Conservation (phyloP, 2,329 filamentous ascomycete genomes). For the Tricladium varicosporioides region DNA sequence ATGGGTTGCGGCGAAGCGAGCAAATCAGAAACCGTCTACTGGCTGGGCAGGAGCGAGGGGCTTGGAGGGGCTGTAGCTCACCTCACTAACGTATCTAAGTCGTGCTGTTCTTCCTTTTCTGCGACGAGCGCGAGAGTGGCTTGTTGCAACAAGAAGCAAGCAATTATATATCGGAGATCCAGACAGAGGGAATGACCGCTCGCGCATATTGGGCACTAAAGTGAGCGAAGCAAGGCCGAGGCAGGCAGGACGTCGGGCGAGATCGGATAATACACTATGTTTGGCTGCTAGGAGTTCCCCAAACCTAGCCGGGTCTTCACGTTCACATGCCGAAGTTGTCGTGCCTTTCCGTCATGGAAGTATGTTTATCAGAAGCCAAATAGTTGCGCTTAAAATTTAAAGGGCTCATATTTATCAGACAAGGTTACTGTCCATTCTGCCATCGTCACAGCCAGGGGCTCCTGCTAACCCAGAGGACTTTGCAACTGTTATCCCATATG, state of each 20-base stretch:
- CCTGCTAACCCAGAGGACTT: conserved; percentile 4
- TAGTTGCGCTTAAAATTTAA: conserved; percentile 1
- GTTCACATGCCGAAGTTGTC: conserved; percentile 25
- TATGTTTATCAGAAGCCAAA: conserved; percentile 3
- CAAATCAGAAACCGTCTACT: neutral
- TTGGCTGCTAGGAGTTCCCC: neutral
- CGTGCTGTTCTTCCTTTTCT: neutral
- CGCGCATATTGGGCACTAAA: neutral
- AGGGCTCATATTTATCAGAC: conserved; percentile 2
- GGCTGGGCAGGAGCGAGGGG: neutral
- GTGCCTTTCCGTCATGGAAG: neutral
- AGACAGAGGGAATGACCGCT: neutral
- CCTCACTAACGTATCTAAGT: neutral
- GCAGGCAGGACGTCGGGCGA: conserved; percentile 13
- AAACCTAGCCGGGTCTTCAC: conserved; percentile 10
- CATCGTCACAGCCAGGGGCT: conserved; percentile 12
- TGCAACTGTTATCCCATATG: conserved; percentile 14
- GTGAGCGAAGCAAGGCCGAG: conserved; percentile 13
- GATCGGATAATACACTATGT: conserved; percentile 12
- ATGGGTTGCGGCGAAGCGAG: neutral
- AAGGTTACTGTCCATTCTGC: neutral
- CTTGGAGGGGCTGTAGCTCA: conserved; percentile 1
- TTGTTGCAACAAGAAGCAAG: neutral
- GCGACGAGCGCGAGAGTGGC: neutral
- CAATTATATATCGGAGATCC: neutral